phyloP scores from a whole-genome alignment of 179 eudicot species.

The Heliamphora pulchella region DNA sequence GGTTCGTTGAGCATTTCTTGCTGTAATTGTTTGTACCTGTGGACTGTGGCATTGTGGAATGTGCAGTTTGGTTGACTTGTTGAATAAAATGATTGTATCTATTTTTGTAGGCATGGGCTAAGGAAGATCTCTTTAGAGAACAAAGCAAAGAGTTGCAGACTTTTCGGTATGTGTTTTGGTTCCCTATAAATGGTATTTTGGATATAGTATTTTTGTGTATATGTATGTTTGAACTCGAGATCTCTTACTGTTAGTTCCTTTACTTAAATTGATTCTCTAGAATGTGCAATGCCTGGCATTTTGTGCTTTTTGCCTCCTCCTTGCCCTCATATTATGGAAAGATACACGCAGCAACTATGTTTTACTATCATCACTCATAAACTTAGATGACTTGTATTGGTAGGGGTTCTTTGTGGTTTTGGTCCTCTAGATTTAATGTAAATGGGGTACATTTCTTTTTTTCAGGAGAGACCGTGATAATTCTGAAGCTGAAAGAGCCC shows the following conservation, averaged over 20 bases:
- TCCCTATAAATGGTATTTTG: neutral
- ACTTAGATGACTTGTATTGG: no score
- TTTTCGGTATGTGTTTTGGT: constrained; percentile 51
- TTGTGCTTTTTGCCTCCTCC: no score
- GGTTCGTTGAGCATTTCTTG: constrained; percentile 35
- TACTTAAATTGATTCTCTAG: no score
- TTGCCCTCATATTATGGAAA: no score
- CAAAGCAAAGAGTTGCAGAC: constrained; percentile 79
- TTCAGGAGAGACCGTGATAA: constrained; percentile 89
- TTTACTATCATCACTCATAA: no score
- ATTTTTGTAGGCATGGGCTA: constrained; percentile 86
- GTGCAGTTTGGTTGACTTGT: neutral
- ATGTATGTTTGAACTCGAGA: no score
- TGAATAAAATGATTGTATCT: constrained; percentile 15
- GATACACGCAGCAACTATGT: no score
- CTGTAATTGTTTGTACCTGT: neutral
- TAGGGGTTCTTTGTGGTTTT: neutral
- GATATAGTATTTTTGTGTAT: neutral
- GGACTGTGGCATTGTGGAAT: neutral
- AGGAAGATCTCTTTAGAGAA: constrained; percentile 89
- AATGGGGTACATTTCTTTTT: neutral
- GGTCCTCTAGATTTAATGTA: neutral
- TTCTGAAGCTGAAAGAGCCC: constrained; percentile 88
- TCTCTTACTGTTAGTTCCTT: neutral
- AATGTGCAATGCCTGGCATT: no score